phyloP scores from a whole-genome alignment of 345 rosid species.

The Hypericum perforatum region DNA sequence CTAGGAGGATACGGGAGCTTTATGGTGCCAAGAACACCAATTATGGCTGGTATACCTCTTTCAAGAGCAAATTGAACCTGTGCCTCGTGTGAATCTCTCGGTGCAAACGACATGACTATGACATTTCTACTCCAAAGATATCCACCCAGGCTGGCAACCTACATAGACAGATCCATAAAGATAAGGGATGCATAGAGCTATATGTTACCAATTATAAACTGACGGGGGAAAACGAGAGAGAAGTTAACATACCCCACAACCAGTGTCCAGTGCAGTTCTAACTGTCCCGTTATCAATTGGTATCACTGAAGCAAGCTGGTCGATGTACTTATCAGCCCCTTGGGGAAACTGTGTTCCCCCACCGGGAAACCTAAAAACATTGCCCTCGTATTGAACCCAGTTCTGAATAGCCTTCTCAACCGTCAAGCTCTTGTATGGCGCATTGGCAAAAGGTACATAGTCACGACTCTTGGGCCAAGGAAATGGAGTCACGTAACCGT shows the following conservation, averaged over 20 bases:
- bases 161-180: background rate
- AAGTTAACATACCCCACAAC: slow-evolving; percentile 76
- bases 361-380: slow-evolving; percentile 92
- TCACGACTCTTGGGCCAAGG: slow-evolving; percentile 99
- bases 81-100: slow-evolving; percentile 97
- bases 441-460: slow-evolving; percentile 94
- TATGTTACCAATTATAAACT: background rate
- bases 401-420: slow-evolving; percentile 99
- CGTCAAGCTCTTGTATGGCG: slow-evolving; percentile 93
- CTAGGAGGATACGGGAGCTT: slow-evolving; percentile 89
- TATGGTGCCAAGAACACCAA: slow-evolving; percentile 93
- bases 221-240: background rate
- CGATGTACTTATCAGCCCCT: slow-evolving; percentile 92
- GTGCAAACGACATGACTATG: slow-evolving; percentile 93
- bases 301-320: slow-evolving; percentile 85
- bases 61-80: slow-evolving; percentile 98
- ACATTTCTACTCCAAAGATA: slow-evolving; percentile 98
- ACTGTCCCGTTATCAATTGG: slow-evolving; percentile 85
- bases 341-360: slow-evolving; percentile 99
- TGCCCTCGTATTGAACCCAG: slow-evolving; percentile 96
- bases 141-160: slow-evolving; percentile 99
- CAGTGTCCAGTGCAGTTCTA: slow-evolving; percentile 95
- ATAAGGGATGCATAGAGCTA: background rate
- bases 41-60: slow-evolving; percentile 98
- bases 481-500: slow-evolving; percentile 93